Base-by-base conservation (phyloP, 306 rosid species). In the Prunus kanzakura region DNA sequence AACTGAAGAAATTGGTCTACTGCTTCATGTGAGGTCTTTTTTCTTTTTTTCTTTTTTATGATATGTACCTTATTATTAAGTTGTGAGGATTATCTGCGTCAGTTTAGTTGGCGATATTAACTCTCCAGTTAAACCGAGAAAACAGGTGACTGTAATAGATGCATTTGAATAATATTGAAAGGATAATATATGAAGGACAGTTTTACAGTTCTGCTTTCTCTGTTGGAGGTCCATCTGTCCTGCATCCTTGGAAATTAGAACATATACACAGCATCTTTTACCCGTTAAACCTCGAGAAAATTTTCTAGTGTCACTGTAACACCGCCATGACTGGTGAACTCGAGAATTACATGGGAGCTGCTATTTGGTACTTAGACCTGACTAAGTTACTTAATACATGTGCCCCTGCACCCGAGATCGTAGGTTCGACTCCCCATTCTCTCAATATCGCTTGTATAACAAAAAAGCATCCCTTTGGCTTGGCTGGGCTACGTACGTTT, bases 31-130 rank as follows among this genome's bases (percentile, higher is more conserved):
- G 73, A 43, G 25, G 43, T 6, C 43, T 38, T 38, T 35, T 38
- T 6, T 38, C 9, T 7, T 1, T 38, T 41, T 27, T 46, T 54
- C 11, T 57, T 15, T 46, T 32, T 15, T 57, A 43, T 67, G 22
- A 19, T 64, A n/a, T 60, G 66, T 66, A 71, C 77, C 43, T 58
- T 35, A 23, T 15, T 25, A 0, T 43, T 4, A 51, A 29, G 30
- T 62, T 65, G 57, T 65, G 77, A 81, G 19, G 50, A 58, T 49
- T 66, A 13, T 73, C 68, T 46, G 18, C 27, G 9, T 32, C 72
- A 23, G 51, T n/a, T 67, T 60, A 68, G 76, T 72, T 41, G 57
- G 58, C 51, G 14, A 1, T 27, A 4, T 76, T 45, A 54, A 51
- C 54, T 71, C 56, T 69, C 12, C 35, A 22, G 3, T 30, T 23